Conservation (phyloP, 192 early-diverging fungal genomes). For the Chytriomyces confervae region DNA sequence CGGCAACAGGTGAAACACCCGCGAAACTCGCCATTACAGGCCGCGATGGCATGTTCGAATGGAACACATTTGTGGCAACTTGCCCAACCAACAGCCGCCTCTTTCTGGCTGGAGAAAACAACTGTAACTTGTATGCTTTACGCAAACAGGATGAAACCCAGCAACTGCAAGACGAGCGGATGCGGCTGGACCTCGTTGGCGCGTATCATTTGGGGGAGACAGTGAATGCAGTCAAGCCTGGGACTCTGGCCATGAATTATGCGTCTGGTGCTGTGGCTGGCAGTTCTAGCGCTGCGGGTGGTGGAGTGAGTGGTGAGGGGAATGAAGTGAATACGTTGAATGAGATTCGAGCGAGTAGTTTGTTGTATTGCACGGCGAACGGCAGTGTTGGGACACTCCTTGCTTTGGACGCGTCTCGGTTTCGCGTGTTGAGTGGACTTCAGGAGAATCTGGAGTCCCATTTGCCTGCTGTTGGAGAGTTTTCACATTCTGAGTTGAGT, state of each 20-base stretch:
- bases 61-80: slow-evolving; percentile 67
- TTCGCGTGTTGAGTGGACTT: slow-evolving; percentile 64
- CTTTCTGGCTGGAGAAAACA: slow-evolving; percentile 66
- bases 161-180: slow-evolving; percentile 56
- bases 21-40: slow-evolving; percentile 62
- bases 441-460: slow-evolving; percentile 68
- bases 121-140: slow-evolving; percentile 65
- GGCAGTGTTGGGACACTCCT: slow-evolving; percentile 83
- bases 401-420: slow-evolving; percentile 63
- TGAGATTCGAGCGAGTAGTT: slow-evolving; percentile 36
- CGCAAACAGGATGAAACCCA: slow-evolving; percentile 55
- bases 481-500: slow-evolving; percentile 64
- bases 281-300: slow-evolving; percentile 41
- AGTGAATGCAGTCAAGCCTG: slow-evolving; percentile 78
- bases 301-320: slow-evolving; percentile 57
- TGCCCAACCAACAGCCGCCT: slow-evolving; percentile 59
- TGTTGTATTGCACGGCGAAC: slow-evolving; percentile 79
- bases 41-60: slow-evolving; percentile 64
- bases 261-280: not conserved
- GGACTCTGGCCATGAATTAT: slow-evolving; percentile 78
- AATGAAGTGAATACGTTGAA: slow-evolving; percentile 4
- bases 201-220: slow-evolving; percentile 80
- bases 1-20: not conserved
- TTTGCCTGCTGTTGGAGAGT: slow-evolving; percentile 61
- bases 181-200: slow-evolving; percentile 62